Base-by-base conservation (phyloP, 1,284 basidiomycete genomes). In the Moesziomyces sp. region DNA sequence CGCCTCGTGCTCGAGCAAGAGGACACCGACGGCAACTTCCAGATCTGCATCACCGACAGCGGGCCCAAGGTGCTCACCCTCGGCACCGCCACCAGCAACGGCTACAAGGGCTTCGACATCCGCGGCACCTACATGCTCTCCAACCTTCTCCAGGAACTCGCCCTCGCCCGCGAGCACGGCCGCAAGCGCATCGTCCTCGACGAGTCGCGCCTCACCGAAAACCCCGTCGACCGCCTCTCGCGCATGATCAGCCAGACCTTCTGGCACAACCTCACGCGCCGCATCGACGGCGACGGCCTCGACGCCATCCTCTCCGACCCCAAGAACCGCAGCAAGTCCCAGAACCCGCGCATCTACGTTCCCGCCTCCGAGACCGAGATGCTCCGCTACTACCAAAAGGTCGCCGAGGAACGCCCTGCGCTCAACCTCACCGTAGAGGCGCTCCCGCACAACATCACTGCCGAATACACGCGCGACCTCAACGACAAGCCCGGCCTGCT, bases 241-340 rank as follows among this genome's bases (percentile, higher is more conserved):
- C 90, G 97, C 65, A 98, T 99, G 96, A 99, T 99, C 86, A 92
- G 91, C 84, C 91, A 95, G 86, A 95, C 93, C 13, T 99, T 99
- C 87, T 99, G 96, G 96, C 93, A 96, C 84, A 93, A 94, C 10
- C 88, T 99, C 52, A 99, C 97, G 1, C 91, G 96, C 54, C 90
- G 94, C 42, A 99, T 99, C 81, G 97, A 99, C 82, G 94, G 93
- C 0, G 94, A 97, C 71, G 97, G 96, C 6, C 88, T 99, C 35
- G 95, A 98, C 85, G 93, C 94, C 69, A 97, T 98, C 72, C 94
- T 94, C 56, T 92, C 92, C 3, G 97, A 99, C 84, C 96, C 97
- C 11, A 99, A 99, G 87, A 97, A 84, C 49, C 76, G 81, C 45
- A 80, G 78, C 52, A 58, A 73, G 49, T 67, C 68, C 16, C 64